These are phyloP conservation scores for Colletotrichum cuscutae DNA, from an alignment of 2,329 filamentous ascomycete species.

Conservation along the genomic window DNA sequence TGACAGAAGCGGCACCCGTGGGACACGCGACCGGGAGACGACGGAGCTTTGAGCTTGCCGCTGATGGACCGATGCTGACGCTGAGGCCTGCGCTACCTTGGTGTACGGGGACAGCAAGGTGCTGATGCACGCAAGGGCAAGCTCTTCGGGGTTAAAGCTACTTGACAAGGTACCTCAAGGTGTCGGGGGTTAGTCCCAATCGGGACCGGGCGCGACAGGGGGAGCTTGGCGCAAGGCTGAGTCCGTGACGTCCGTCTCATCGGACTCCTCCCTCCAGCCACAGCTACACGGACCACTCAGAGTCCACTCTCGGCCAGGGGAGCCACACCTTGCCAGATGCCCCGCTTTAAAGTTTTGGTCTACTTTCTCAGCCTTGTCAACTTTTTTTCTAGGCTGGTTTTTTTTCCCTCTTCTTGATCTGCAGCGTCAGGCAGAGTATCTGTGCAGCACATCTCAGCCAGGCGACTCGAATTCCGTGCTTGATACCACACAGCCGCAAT, in stretches of 20 bases:
- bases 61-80: not conserved
- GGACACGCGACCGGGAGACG: not conserved
- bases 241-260: not conserved
- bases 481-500: not conserved
- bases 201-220: not conserved
- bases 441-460: not conserved
- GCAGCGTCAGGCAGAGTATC: not conserved
- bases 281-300: not conserved
- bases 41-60: slow-evolving; percentile 6
- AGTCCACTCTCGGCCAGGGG: not conserved
- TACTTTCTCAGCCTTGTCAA: slow-evolving; percentile 35
- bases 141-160: not conserved
- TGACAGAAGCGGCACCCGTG: slow-evolving; percentile 16
- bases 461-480: not conserved
- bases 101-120: too few relatives aligned
- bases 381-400: slow-evolving; percentile 34
- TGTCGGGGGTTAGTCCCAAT: not conserved
- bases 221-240: slow-evolving; percentile 30
- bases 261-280: not conserved
- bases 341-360: slow-evolving; percentile 25
- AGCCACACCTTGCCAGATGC: slow-evolving; percentile 1
- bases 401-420: slow-evolving; percentile 4
- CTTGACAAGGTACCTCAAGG: too few relatives aligned
- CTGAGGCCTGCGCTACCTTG: too few relatives aligned
- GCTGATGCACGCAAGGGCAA: not conserved